Evolutionary conservation across 2,329 filamentous ascomycete genomes (phyloP).

Genomic region (Arachnomyces sp.): DNA sequence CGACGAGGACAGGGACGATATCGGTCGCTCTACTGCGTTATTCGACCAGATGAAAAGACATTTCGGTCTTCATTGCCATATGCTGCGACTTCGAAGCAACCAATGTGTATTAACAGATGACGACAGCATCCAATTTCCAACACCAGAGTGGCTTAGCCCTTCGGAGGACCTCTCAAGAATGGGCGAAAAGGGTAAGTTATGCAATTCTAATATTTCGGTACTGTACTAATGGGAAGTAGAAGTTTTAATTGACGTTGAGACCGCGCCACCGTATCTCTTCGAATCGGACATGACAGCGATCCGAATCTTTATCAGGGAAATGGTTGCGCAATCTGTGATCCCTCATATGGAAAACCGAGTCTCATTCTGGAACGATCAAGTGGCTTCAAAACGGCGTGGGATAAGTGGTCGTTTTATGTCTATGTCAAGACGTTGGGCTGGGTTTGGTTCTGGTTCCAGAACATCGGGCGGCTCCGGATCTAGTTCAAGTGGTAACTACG

Average conservation of each 20-base stretch:
- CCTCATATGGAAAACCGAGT: constrained; percentile 93
- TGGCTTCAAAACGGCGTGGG: constrained; percentile 80
- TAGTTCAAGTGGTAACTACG: constrained; percentile 57
- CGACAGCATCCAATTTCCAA: constrained; percentile 72
- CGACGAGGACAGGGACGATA: constrained; percentile 92
- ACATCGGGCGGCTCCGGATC: constrained; percentile 47
- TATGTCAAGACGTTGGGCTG: constrained; percentile 79
- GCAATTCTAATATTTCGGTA: constrained; percentile 2
- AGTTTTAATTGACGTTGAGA: constrained; percentile 11
- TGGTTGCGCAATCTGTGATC: constrained; percentile 89
- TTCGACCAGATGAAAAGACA: constrained; percentile 99
- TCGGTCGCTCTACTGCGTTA: constrained; percentile 74
- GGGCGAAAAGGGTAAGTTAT: constrained; percentile 47
- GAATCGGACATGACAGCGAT: constrained; percentile 87
- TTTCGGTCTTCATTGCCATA: constrained; percentile 88
- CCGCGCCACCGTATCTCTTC: constrained; percentile 56
- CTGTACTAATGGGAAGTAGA: constrained; percentile 7
- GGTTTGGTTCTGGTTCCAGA: constrained; percentile 63
- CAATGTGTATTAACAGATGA: constrained; percentile 85
- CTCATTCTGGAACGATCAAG: constrained; percentile 92
- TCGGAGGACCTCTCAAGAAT: constrained; percentile 74
- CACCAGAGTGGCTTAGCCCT: constrained; percentile 82
- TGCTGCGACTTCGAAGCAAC: constrained; percentile 74
- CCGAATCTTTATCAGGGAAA: constrained; percentile 80
- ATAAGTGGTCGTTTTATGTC: constrained; percentile 91